These are phyloP conservation scores for Eucalyptus caleyi DNA, from an alignment of 345 rosid genomes.

Conservation along the genomic window DNA sequence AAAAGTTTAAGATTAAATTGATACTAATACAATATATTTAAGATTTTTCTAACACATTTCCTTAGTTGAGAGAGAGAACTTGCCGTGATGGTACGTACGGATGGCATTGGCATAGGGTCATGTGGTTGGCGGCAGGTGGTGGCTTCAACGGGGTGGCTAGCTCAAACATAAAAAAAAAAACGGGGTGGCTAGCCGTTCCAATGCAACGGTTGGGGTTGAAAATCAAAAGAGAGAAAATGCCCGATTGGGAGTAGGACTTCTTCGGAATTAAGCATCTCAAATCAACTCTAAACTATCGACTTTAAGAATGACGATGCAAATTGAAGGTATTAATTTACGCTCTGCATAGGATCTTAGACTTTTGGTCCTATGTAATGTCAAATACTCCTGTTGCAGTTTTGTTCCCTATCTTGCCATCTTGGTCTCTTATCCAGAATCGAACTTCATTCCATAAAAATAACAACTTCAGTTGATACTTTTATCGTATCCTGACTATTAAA, in stretches of 20 bases:
- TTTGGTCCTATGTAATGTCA: not conserved
- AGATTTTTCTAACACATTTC: too few relatives aligned
- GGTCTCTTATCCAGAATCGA: not conserved
- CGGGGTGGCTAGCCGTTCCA: not conserved
- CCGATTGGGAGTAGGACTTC: not conserved
- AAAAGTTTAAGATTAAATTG: too few relatives aligned
- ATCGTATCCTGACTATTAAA: not conserved
- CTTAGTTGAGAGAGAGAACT: not conserved
- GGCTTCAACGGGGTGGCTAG: not conserved
- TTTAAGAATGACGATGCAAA: not conserved
- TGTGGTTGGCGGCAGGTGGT: not conserved
- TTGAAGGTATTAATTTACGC: not conserved
- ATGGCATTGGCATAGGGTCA: not conserved
- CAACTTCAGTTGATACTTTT: not conserved
- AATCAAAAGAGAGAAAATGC: not conserved
- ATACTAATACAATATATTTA: fast-evolving
- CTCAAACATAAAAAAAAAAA: not conserved
- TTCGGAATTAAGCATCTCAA: not conserved
- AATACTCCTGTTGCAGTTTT: not conserved
- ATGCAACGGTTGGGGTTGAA: not conserved
- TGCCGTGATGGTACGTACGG: not conserved
- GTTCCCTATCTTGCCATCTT: not conserved
- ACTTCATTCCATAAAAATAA: not conserved
- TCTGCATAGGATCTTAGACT: not conserved
- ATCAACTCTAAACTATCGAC: not conserved